A percentile compares a stretch with the other conserved stretches of the same genome.
These are phyloP conservation scores for Teratosphaeria viscida DNA, from an alignment of 2,329 filamentous ascomycete genomes.

Conservation along the genomic window DNA sequence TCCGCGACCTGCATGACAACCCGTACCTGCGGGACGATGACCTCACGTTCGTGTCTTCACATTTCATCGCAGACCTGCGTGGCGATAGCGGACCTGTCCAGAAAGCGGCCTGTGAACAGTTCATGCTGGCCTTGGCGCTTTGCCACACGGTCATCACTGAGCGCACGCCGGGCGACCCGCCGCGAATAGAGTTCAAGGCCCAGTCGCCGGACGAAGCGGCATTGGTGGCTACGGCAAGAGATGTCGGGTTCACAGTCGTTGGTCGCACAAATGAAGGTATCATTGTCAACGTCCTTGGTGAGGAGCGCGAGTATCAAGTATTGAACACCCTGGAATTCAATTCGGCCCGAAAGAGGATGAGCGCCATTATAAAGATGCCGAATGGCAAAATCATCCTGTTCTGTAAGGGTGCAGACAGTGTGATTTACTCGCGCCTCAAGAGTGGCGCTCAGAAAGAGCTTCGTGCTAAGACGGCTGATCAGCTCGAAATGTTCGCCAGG, in stretches of 20 bases:
- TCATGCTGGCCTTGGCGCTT: slow-evolving; percentile 91
- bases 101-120: slow-evolving; percentile 66
- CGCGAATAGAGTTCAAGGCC: slow-evolving; percentile 88
- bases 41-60: slow-evolving; percentile 82
- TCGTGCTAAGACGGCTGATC: slow-evolving; percentile 73
- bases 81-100: slow-evolving; percentile 71
- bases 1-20: slow-evolving; percentile 75
- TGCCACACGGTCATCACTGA: slow-evolving; percentile 96
- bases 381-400: slow-evolving; percentile 81
- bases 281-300: slow-evolving; percentile 73
- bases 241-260: slow-evolving; percentile 89
- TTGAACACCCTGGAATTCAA: slow-evolving; percentile 97
- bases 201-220: slow-evolving; percentile 96
- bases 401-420: slow-evolving; percentile 95
- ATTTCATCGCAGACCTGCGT: slow-evolving; percentile 73
- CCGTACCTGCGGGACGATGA: slow-evolving; percentile 84
- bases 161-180: slow-evolving; percentile 76
- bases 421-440: slow-evolving; percentile 87
- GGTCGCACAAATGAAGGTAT: slow-evolving; percentile 71
- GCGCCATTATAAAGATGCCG: slow-evolving; percentile 90
- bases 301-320: slow-evolving; percentile 74
- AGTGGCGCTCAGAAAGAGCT: slow-evolving; percentile 78
- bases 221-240: slow-evolving; percentile 83
- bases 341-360: slow-evolving; percentile 94
- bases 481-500: slow-evolving; percentile 91